These are phyloP conservation scores for Fusarium nygamai DNA, from an alignment of 2,329 filamentous ascomycete genomes.

Conservation along the genomic window DNA sequence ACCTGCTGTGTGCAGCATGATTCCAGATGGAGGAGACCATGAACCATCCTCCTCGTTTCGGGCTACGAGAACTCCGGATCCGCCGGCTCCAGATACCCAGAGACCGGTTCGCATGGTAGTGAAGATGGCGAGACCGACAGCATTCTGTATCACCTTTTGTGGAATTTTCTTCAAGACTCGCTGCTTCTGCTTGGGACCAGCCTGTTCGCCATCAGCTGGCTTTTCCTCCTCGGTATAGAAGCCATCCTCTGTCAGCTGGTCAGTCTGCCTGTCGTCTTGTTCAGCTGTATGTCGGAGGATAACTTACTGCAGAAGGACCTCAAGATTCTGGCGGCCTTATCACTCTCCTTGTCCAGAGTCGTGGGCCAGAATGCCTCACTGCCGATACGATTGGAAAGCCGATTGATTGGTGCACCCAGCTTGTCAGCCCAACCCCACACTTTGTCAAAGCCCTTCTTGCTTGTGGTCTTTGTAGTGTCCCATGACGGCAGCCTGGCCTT, in stretches of 20 bases:
- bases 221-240: conserved; percentile 57
- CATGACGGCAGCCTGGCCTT: conserved; percentile 55
- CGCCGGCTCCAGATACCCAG: conserved; percentile 73
- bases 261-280: neutral
- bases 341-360: conserved; percentile 84
- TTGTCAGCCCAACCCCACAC: conserved; percentile 65
- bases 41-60: conserved; percentile 67
- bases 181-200: conserved; percentile 53
- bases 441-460: conserved; percentile 78
- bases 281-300: accelerated
- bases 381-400: conserved; percentile 81
- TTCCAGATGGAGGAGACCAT: conserved; percentile 84
- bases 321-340: conserved; percentile 87
- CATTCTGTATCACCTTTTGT: conserved; percentile 68
- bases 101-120: conserved; percentile 74
- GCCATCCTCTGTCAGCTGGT: conserved; percentile 55
- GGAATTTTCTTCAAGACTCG: conserved; percentile 64
- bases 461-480: conserved; percentile 63
- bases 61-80: conserved; percentile 71
- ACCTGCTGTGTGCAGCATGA: conserved; percentile 81
- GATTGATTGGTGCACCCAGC: conserved; percentile 78
- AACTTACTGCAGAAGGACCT: conserved; percentile 82
- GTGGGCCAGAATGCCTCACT: conserved; percentile 87
- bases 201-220: conserved; percentile 28
- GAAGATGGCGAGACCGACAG: conserved; percentile 76